Conservation (phyloP, 139 green algal genomes). For the Pycnococcus provasolii region DNA sequence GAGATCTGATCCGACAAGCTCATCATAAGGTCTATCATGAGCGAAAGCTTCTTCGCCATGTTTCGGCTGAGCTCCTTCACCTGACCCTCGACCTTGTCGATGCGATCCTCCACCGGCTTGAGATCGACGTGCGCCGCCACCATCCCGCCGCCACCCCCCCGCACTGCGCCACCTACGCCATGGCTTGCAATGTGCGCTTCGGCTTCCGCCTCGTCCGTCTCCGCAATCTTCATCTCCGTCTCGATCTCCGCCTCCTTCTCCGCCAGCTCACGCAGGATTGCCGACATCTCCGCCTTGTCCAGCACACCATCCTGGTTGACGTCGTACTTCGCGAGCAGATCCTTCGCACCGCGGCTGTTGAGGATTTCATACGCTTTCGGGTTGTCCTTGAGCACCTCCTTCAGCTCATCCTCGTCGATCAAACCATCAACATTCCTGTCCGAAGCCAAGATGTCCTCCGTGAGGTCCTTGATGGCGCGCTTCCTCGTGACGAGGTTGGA, state of each 20-base stretch:
- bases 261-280: slow-evolving; percentile 20
- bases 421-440: slow-evolving; percentile 22
- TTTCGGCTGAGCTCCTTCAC: slow-evolving; percentile 23
- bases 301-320: slow-evolving; percentile 23
- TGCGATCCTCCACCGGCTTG: slow-evolving; percentile 8
- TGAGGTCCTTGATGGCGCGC: slow-evolving; percentile 14
- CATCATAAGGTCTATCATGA: slow-evolving; percentile 35
- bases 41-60: slow-evolving; percentile 31
- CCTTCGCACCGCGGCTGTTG: slow-evolving; percentile 14
- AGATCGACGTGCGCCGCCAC: slow-evolving; percentile 12
- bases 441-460: slow-evolving; percentile 11
- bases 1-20: slow-evolving; percentile 26
- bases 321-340: slow-evolving; percentile 29
- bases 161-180: background rate
- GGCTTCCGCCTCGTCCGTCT: slow-evolving; percentile 10
- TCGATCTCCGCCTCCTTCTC: slow-evolving; percentile 26
- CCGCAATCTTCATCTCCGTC: slow-evolving; percentile 15
- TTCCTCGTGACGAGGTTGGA: slow-evolving; percentile 14
- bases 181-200: slow-evolving; percentile 7
- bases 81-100: slow-evolving; percentile 24
- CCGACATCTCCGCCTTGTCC: slow-evolving; percentile 28
- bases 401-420: slow-evolving; percentile 23
- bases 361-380: slow-evolving; percentile 16
- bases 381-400: slow-evolving; percentile 15
- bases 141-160: background rate